Evolutionary conservation across 495 filamentous ascomycete species (phyloP), one percentile per base, ranked within the genome.

Genomic region (Cercophora sp.): DNA sequence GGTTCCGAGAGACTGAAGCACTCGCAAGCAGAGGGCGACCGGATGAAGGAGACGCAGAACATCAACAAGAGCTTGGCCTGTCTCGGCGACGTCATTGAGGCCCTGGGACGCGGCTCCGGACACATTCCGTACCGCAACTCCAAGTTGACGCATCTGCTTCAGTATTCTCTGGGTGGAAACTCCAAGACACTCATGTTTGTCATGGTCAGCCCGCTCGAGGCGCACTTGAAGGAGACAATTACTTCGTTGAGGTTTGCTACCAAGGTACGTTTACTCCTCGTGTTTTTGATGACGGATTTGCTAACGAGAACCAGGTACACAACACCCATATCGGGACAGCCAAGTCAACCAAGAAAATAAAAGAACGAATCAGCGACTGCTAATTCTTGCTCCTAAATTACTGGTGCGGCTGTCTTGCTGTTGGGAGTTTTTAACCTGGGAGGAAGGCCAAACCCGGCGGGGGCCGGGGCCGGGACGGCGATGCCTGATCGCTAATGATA

Each of bases 111-210:
- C 63, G 90, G 90, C 46, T 89, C 87, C 10, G 83, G 80, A 16
- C 93, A 96, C 61, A 81, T 99, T 46, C 94, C 94, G 8, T 98
- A 97, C 70, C 73, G 93, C 23, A 96, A 96, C 68, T 93, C 87
- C 63, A 97, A 96, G 82, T 79, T 98, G 48, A 98, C 93, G 8
- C 96, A 97, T 55, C 81, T 99, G 23, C 80, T 99, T 19, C 88
- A 96, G 81, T 95, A 91, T 55, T 96, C 90, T 1, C 79, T 99
- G 0, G 91, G 93, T 13, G 94, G 94, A 27, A 96, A 96, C 64
- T 89, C 86, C 50, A 94, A 96, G 72, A 97, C 94, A 3, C 86
- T 99, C 54, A 99, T 97, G 93, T 96, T 99, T 60, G 89, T 97
- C 68, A 97, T 96, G 89, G 86, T 94, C 56, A 91, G 86, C 64